These are phyloP conservation scores for Alternaria alternata DNA, from an alignment of 2,329 filamentous ascomycete species.

Conservation along the genomic window DNA sequence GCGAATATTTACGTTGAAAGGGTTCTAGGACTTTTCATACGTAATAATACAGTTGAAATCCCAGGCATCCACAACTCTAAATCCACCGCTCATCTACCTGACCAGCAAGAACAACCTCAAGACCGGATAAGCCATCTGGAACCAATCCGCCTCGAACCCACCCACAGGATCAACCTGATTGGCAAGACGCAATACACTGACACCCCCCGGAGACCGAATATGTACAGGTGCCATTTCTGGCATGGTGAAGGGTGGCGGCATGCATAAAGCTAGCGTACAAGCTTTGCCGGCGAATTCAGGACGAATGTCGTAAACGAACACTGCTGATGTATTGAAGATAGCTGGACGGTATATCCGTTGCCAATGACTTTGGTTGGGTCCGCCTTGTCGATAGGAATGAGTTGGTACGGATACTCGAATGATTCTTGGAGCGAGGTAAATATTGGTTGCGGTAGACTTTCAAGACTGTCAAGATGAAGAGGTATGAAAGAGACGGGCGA, in stretches of 20 bases:
- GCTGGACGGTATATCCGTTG: constrained; percentile 49
- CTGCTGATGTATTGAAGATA: constrained; percentile 50
- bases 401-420: constrained; percentile 50
- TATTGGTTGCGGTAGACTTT: constrained; percentile 1
- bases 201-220: constrained; percentile 43
- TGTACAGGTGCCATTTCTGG: constrained; percentile 42
- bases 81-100: not conserved
- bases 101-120: constrained; percentile 36
- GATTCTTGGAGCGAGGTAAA: constrained; percentile 10
- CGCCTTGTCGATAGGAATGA: constrained; percentile 47
- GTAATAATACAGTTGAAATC: not conserved
- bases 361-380: constrained; percentile 53
- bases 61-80: not conserved
- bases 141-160: no score
- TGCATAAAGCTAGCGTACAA: constrained; percentile 59
- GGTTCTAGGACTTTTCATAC: not conserved
- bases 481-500: not conserved
- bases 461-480: constrained; percentile 5
- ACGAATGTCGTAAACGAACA: constrained; percentile 60
- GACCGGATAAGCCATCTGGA: constrained; percentile 34
- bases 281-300: constrained; percentile 50
- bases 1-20: not conserved
- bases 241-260: constrained; percentile 50
- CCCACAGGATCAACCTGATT: no score
- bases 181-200: constrained; percentile 27